Conservation (phyloP, 2,329 filamentous ascomycete genomes). For the Penicillium psychrosexuale region DNA sequence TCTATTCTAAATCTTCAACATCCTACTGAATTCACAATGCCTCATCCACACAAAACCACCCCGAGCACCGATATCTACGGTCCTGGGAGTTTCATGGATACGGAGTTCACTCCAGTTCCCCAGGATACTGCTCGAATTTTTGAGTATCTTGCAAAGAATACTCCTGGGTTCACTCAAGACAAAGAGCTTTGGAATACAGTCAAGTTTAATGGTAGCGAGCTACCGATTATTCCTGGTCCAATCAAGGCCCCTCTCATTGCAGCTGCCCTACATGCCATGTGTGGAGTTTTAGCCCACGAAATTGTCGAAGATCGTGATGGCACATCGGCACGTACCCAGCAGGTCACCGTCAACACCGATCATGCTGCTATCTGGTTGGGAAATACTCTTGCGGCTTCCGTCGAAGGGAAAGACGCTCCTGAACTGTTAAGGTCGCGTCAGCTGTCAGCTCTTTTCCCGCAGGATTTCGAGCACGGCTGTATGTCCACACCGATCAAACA, state of each 20-base stretch:
- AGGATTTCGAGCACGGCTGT: slow-evolving; percentile 40
- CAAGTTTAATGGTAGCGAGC: slow-evolving; percentile 35
- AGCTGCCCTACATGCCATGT: slow-evolving; percentile 42
- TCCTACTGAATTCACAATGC: background rate
- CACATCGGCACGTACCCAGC: background rate
- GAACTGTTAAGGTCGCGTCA: slow-evolving; percentile 28
- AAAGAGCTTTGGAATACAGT: slow-evolving; percentile 25
- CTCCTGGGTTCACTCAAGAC: slow-evolving; percentile 39
- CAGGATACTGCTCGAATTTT: slow-evolving; percentile 36
- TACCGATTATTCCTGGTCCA: slow-evolving; percentile 40
- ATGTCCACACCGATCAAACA: slow-evolving; percentile 33
- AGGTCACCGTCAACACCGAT: slow-evolving; percentile 45
- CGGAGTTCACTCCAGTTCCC: slow-evolving; percentile 1
- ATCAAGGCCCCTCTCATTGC: slow-evolving; percentile 40
- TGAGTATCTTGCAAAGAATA: slow-evolving; percentile 32
- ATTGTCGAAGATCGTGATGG: slow-evolving; percentile 26
- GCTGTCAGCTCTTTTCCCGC: slow-evolving; percentile 24
- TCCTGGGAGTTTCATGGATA: slow-evolving; percentile 8
- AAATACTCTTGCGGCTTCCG: slow-evolving; percentile 35
- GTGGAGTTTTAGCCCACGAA: slow-evolving; percentile 37
- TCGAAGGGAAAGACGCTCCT: slow-evolving; percentile 33
- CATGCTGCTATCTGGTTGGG: slow-evolving; percentile 45
- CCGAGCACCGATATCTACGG: slow-evolving; percentile 6
- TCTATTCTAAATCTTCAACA: background rate
- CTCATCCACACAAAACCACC: background rate